Base-by-base conservation (phyloP, 148 eudicot genomes). In the Chenopodium formosanum region DNA sequence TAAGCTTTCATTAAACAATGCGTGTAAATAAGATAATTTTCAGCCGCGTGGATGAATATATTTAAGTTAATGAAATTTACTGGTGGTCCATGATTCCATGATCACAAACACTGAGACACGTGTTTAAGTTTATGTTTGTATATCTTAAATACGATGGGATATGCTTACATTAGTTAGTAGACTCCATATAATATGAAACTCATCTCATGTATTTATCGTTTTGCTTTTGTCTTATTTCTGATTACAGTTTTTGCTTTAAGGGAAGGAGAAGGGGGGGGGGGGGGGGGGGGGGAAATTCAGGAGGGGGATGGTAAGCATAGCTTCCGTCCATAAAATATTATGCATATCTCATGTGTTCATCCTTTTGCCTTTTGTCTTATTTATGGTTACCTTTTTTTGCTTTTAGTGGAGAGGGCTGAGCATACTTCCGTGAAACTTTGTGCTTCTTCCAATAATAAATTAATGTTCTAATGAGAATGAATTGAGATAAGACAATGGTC, bases 361-460 rank as follows among this genome's bases (percentile, higher is more conserved):
- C 78, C n/a, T 65, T 74, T 81, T 74, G 65, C 22, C 68, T 56
- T 58, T 80, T 79, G 82, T 70, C 82, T 73, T 22, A 40, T 60
- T 44, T 72, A 32, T 16, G 17, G 29, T 46, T 60, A 9, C 77
- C 10, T 40, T 71, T 73, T 73, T 53, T 44, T 71, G 37, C 17
- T 48, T 9, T 20, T 1, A 12, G 27, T 20, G 60, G 73, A 12
- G 58, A 23, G 65, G 11, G n/a, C 2, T 65, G 56, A n/a, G 82
- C 31, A 58, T 46, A 69, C 58, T 75, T 82, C 34, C 14, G 53
- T 77, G 70, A 46, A 58, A 76, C 64, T 58, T 14, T 50, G 67
- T 29, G 66, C 70, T 37, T 70, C 27, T 12, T 76, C 29, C 34
- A 16, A 50, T 25, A 52, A 53, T 70, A 23, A 58, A n/a, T 66